These are phyloP conservation scores for Aspergillus thermomutatus DNA, from an alignment of 2,329 filamentous ascomycete species.

Conservation along the genomic window DNA sequence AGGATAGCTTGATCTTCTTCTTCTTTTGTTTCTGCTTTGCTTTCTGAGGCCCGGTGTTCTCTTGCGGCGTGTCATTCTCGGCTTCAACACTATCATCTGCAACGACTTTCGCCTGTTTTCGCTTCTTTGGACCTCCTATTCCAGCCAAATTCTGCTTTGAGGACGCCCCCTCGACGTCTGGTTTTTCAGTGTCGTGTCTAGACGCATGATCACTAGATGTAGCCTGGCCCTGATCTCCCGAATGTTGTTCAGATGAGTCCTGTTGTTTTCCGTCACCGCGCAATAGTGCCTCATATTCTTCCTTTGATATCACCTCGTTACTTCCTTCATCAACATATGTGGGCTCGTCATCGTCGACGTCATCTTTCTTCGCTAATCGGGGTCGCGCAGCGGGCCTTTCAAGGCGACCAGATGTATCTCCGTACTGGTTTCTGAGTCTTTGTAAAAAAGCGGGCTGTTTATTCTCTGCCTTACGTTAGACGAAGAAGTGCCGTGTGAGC, in stretches of 20 bases:
- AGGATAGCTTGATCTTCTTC: slow-evolving; percentile 47
- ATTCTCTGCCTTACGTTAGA: slow-evolving; percentile 32
- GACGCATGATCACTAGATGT: slow-evolving; percentile 10
- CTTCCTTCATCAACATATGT: slow-evolving; percentile 44
- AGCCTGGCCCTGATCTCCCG: slow-evolving; percentile 6
- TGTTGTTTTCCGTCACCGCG: slow-evolving; percentile 20
- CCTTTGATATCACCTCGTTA: slow-evolving; percentile 43
- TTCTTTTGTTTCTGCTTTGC: slow-evolving; percentile 39
- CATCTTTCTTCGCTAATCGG: slow-evolving; percentile 32
- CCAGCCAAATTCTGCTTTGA: slow-evolving; percentile 38
- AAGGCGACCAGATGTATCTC: slow-evolving; percentile 32
- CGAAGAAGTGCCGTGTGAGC: slow-evolving; percentile 4
- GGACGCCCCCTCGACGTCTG: slow-evolving; percentile 5
- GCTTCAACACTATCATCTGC: slow-evolving; percentile 27
- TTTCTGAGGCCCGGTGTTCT: slow-evolving; percentile 27
- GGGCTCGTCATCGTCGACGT: slow-evolving; percentile 41
- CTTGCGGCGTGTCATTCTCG: slow-evolving; percentile 19
- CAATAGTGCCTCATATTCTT: slow-evolving; percentile 41
- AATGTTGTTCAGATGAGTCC: background rate
- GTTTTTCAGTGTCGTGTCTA: slow-evolving; percentile 10
- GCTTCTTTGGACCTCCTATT: slow-evolving; percentile 40
- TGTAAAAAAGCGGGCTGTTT: slow-evolving; percentile 41
- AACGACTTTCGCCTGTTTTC: slow-evolving; percentile 42
- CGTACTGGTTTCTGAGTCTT: slow-evolving; percentile 39
- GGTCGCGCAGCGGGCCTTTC: slow-evolving; percentile 36